Evolutionary conservation across 345 rosid genomes (phyloP).

Genomic region (Eucalyptus pauciflora): DNA sequence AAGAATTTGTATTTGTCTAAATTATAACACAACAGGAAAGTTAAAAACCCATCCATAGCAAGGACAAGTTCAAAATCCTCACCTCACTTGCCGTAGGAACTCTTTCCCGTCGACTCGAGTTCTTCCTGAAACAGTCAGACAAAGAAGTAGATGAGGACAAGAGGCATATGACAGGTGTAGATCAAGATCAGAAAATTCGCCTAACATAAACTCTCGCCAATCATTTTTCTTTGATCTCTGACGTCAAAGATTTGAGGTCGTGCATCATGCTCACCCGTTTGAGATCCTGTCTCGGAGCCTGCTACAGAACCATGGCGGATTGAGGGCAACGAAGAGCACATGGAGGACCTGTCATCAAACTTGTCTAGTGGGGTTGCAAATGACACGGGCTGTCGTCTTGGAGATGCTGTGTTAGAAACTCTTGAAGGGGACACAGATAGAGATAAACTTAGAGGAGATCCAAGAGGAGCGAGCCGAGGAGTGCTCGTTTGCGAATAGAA

Average conservation of each 20-base stretch:
- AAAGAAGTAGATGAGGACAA: neutral
- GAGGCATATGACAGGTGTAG: neutral
- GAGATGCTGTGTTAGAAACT: constrained; percentile 65
- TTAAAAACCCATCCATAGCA: neutral
- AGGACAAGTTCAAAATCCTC: neutral
- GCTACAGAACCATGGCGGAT: constrained; percentile 21
- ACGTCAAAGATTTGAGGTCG: neutral
- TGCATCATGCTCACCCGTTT: constrained; percentile 34
- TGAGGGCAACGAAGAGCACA: constrained; percentile 19
- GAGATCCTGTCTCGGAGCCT: constrained; percentile 49
- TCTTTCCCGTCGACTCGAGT: constrained; percentile 92
- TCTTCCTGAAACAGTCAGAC: constrained; percentile 30
- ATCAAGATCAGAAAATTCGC: neutral
- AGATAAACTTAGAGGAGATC: constrained; percentile 66
- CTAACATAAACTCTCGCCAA: neutral
- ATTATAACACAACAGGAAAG: neutral
- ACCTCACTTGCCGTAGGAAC: constrained; percentile 97
- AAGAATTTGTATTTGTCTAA: neutral
- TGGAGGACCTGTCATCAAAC: constrained; percentile 65
- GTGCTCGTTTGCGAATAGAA: constrained; percentile 54
- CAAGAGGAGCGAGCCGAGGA: constrained; percentile 71
- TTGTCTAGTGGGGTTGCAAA: constrained; percentile 63
- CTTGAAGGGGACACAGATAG: constrained; percentile 72
- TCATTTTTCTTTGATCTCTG: neutral
- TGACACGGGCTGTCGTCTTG: constrained; percentile 60